A percentile compares a stretch with the other conserved stretches of the same genome.
Evolutionary conservation across 139 green algal species (phyloP).

Genomic region (Choricystis sp.): DNA sequence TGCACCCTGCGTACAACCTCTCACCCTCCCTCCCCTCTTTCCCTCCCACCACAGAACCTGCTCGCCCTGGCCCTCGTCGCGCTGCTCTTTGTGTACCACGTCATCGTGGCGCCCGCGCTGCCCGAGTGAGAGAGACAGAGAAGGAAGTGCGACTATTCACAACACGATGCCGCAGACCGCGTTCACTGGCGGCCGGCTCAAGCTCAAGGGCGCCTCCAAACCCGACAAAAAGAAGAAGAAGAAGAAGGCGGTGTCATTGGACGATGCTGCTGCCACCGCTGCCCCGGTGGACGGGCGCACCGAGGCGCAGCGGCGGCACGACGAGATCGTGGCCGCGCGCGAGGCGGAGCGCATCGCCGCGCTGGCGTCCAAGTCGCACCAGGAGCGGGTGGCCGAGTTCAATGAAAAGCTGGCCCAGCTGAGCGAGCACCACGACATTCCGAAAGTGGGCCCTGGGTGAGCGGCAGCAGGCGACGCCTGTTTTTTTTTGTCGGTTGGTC

Average conservation of each 20-base stretch:
- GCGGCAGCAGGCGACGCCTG: background rate
- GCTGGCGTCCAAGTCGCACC: constrained; percentile 55
- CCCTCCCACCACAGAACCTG: constrained; percentile 43
- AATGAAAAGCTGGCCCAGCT: constrained; percentile 63
- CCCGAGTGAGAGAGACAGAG: too few relatives aligned
- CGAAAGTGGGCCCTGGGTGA: constrained; percentile 60
- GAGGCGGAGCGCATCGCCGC: constrained; percentile 50
- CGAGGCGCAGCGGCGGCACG: constrained; percentile 52
- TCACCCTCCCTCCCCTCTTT: too few relatives aligned
- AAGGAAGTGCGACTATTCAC: too few relatives aligned
- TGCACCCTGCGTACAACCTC: too few relatives aligned
- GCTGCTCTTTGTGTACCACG: constrained; percentile 62
- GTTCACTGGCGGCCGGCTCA: constrained; percentile 68
- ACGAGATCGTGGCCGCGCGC: constrained; percentile 38
- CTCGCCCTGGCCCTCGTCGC: constrained; percentile 52
- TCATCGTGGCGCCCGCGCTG: constrained; percentile 36
- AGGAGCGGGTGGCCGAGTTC: constrained; percentile 58
- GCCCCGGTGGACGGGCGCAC: constrained; percentile 48
- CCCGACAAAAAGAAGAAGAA: constrained; percentile 66
- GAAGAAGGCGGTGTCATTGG: too few relatives aligned
- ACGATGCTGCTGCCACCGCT: too few relatives aligned
- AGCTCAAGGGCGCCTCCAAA: constrained; percentile 61
- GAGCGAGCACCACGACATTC: constrained; percentile 75
- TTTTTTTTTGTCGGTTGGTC: background rate
- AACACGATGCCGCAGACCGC: too few relatives aligned